Conservation (phyloP, 148 eudicot species). For the Rhododendron griersonianum region DNA sequence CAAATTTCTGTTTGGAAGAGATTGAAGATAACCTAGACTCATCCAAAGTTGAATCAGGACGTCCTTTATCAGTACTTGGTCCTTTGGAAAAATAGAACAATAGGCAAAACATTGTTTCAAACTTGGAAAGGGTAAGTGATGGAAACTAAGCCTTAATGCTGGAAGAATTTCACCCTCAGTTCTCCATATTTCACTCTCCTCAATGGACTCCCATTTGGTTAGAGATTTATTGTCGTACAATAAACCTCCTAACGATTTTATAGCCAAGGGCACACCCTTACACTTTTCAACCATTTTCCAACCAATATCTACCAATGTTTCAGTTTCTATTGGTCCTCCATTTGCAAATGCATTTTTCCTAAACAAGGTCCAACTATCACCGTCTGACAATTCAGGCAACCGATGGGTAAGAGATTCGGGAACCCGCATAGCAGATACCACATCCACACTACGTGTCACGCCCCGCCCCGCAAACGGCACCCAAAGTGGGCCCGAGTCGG, state of each 20-base stretch:
- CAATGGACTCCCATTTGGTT: not conserved
- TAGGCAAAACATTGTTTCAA: not conserved
- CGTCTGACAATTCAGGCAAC: not conserved
- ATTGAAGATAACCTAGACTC: not conserved
- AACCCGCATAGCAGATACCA: not conserved
- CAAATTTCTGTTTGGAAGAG: too few relatives aligned
- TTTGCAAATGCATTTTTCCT: not conserved
- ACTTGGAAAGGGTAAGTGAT: not conserved
- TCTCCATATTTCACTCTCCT: not conserved
- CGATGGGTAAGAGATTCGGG: not conserved
- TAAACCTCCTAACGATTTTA: too few relatives aligned
- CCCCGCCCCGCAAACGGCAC: too few relatives aligned
- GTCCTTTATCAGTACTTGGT: fast-evolving
- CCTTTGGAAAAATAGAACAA: not conserved
- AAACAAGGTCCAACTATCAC: slow-evolving; percentile 5
- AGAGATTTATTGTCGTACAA: too few relatives aligned
- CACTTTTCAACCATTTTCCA: not conserved
- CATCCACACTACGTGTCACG: slow-evolving; percentile 2
- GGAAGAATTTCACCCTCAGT: not conserved
- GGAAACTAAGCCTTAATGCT: not conserved
- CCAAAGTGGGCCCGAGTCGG: too few relatives aligned
- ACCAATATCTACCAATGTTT: not conserved
- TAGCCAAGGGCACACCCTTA: not conserved
- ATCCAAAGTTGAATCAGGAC: not conserved
- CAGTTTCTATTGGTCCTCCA: not conserved